Conservation (phyloP, 306 rosid species). For the Delonix regia region DNA sequence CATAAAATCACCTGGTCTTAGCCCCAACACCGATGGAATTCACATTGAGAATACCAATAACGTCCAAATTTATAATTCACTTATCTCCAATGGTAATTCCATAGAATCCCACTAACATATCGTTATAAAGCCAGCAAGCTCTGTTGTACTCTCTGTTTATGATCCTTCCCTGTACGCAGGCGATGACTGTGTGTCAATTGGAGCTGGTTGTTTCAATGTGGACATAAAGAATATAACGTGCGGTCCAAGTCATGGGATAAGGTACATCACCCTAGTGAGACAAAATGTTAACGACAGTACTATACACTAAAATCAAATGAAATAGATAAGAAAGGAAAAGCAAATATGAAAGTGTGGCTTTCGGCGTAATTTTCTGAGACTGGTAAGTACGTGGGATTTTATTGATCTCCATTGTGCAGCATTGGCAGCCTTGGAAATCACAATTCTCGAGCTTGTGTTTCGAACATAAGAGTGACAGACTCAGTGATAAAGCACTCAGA, state of each 20-base stretch:
- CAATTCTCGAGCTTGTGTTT: slow-evolving; percentile 55
- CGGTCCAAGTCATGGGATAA: slow-evolving; percentile 72
- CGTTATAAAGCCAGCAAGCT: neutral
- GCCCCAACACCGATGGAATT: slow-evolving; percentile 68
- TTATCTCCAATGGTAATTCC: slow-evolving; percentile 47
- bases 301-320: neutral
- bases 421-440: slow-evolving; percentile 53
- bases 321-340: neutral
- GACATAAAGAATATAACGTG: slow-evolving; percentile 57
- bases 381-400: neutral
- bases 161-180: slow-evolving; percentile 36
- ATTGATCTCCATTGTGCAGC: slow-evolving; percentile 19
- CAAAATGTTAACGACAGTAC: neutral
- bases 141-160: neutral
- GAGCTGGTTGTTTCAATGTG: slow-evolving; percentile 55
- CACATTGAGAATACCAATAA: slow-evolving; percentile 56
- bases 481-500: slow-evolving; percentile 52
- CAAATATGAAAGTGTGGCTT: neutral
- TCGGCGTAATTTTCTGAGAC: neutral
- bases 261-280: slow-evolving; percentile 35
- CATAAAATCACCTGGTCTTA: slow-evolving; percentile 47
- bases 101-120: neutral
- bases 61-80: slow-evolving; percentile 46
- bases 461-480: slow-evolving; percentile 48
- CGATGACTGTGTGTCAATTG: slow-evolving; percentile 67